A percentile compares a stretch with the other conserved stretches of the same genome.
Conservation (phyloP, 805 yeast species). For the Wickerhamiella azyma region DNA sequence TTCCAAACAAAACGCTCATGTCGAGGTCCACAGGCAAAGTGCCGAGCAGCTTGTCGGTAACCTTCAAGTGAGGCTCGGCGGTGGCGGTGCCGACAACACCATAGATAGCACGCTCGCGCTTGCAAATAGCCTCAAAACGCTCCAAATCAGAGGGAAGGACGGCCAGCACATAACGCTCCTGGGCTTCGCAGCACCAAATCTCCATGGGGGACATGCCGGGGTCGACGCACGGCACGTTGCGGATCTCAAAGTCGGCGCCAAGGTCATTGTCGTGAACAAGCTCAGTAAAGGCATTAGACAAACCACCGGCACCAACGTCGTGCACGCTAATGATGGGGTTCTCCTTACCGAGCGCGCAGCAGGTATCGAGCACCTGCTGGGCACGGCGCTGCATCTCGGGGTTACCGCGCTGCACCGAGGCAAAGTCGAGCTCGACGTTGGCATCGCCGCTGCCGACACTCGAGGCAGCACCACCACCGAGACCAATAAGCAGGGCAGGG, state of each 20-base stretch:
- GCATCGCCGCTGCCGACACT: conserved; percentile 84
- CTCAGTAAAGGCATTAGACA: conserved; percentile 94
- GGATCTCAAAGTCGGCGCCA: conserved; percentile 85
- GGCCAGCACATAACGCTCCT: conserved; percentile 93
- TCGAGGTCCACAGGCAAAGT: conserved; percentile 88
- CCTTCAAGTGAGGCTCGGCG: conserved; percentile 63
- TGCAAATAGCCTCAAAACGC: conserved; percentile 63
- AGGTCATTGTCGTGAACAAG: conserved; percentile 91
- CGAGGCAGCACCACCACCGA: conserved; percentile 99
- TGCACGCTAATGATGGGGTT: conserved; percentile 90
- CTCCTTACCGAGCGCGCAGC: conserved; percentile 62
- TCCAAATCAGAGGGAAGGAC: conserved; percentile 68
- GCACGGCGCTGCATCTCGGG: conserved; percentile 99
- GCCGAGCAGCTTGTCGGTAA: conserved; percentile 65
- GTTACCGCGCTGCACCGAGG: conserved; percentile 97
- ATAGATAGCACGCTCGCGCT: conserved; percentile 89
- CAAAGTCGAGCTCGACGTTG: conserved; percentile 91
- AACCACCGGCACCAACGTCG: conserved; percentile 99
- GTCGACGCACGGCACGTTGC: conserved; percentile 81
- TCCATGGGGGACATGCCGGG: conserved; percentile 99
- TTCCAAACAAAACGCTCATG: conserved; percentile 89
- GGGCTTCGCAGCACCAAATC: conserved; percentile 99
- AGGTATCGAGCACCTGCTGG: conserved; percentile 91
- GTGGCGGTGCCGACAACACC: conserved; percentile 95
- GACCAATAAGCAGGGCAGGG: conserved; percentile 92